Percentiles rank a stretch among this genome's conserved stretches.
These are phyloP conservation scores for Penicillium sp. DNA, from an alignment of 2,329 filamentous ascomycete genomes.

Conservation along the genomic window DNA sequence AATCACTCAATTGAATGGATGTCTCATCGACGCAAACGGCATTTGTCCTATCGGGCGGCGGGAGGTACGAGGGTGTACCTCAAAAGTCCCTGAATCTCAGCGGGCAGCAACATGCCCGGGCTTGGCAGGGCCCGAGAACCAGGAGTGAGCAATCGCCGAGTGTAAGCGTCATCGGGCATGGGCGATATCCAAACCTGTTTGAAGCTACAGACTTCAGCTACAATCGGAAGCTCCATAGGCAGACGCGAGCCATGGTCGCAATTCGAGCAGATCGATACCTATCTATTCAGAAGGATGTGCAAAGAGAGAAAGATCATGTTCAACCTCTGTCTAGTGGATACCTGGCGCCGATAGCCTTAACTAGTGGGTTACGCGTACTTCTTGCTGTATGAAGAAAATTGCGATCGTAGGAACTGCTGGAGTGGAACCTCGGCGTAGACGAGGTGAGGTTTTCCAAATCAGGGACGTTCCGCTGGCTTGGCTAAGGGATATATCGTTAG, in stretches of 20 bases:
- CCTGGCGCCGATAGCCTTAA: too few relatives aligned
- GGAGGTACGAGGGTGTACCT: not conserved
- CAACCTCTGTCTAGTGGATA: too few relatives aligned
- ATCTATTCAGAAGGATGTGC: constrained; percentile 2
- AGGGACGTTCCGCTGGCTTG: not conserved
- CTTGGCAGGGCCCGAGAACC: constrained; percentile 21
- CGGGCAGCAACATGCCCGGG: not conserved
- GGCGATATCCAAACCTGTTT: not conserved
- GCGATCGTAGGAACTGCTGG: not conserved
- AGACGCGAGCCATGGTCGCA: not conserved
- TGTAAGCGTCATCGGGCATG: constrained; percentile 23
- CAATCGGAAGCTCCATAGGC: not conserved
- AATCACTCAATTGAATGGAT: not conserved
- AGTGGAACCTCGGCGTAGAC: not conserved
- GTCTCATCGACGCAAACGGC: not conserved
- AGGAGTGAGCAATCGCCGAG: constrained; percentile 3
- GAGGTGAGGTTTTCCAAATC: constrained; percentile 11
- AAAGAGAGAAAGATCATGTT: not conserved
- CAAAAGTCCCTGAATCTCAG: not conserved
- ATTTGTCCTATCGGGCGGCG: not conserved
- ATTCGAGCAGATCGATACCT: constrained; percentile 3
- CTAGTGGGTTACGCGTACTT: too few relatives aligned
- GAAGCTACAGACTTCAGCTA: not conserved
- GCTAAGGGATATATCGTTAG: not conserved
- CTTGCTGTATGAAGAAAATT: too few relatives aligned